These are phyloP conservation scores for Chaetoceros muelleri DNA, from an alignment of 108 stramenopile genomes.

Conservation along the genomic window DNA sequence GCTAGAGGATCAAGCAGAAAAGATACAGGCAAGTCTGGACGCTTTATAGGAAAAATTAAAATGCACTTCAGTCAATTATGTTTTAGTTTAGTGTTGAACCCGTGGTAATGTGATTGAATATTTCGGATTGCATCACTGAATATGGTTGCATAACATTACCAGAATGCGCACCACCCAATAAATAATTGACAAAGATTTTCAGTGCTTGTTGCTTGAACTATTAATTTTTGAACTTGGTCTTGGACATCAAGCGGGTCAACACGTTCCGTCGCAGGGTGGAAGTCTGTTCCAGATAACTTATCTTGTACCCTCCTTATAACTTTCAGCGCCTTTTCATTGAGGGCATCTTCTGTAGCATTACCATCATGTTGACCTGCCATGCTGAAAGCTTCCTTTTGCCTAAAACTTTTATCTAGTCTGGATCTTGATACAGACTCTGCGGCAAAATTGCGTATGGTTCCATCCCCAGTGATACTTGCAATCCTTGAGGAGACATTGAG, in stretches of 20 bases:
- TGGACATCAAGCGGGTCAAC: constrained; percentile 68
- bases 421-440: constrained; percentile 51
- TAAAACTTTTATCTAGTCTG: constrained; percentile 53
- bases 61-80: too few species aligned
- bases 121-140: too few species aligned
- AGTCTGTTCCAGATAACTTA: constrained; percentile 96
- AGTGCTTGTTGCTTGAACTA: constrained; percentile 89
- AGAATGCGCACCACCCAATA: constrained; percentile 97
- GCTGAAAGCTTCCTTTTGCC: constrained; percentile 53
- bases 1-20: constrained; percentile 73
- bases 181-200: constrained; percentile 95
- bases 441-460: constrained; percentile 8
- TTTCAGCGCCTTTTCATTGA: constrained; percentile 94
- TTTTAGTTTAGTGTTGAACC: too few species aligned
- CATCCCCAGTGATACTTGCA: constrained; percentile 51
- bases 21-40: constrained; percentile 32
- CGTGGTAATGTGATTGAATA: too few species aligned
- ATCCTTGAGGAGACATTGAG: constrained; percentile 46
- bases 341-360: constrained; percentile 51
- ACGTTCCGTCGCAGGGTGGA: constrained; percentile 37
- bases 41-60: constrained; percentile 9
- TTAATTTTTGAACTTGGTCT: constrained; percentile 94
- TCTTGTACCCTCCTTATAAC: constrained; percentile 94
- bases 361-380: constrained; percentile 45
- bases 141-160: constrained; percentile 33